Conservation (phyloP, 371 early-diverging fungal genomes). For the Thermomucor indicae-seudaticae region DNA sequence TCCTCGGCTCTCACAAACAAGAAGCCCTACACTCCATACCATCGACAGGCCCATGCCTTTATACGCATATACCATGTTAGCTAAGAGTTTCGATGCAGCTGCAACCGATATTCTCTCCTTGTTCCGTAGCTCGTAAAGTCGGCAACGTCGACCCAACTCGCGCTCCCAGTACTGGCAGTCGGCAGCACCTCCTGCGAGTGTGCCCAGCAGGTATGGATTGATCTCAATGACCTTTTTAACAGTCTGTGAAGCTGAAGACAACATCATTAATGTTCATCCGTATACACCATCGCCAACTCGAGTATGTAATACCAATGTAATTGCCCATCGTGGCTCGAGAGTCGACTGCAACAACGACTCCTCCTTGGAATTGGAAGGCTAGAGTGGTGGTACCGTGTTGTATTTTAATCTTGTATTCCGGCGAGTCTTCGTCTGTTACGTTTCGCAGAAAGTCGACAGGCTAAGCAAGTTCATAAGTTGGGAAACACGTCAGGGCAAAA, state of each 20-base stretch:
- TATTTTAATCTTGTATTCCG: constrained; percentile 75
- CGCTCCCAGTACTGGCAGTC: constrained; percentile 99
- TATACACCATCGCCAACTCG: neutral
- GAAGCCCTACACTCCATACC: constrained; percentile 31
- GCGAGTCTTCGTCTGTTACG: constrained; percentile 56
- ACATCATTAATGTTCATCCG: neutral
- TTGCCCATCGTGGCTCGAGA: constrained; percentile 98
- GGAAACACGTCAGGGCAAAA: neutral
- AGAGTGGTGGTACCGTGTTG: constrained; percentile 99
- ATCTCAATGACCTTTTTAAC: constrained; percentile 99
- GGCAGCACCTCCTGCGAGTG: constrained; percentile 99
- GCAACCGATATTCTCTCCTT: constrained; percentile 98
- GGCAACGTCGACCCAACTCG: constrained; percentile 95
- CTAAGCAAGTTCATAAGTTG: constrained; percentile 24
- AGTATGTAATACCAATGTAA: constrained; percentile 78
- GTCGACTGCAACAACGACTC: constrained; percentile 99
- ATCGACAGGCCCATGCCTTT: constrained; percentile 99
- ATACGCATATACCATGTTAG: constrained; percentile 96
- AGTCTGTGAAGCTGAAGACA: constrained; percentile 83
- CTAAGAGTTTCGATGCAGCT: constrained; percentile 97
- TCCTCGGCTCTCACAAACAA: neutral
- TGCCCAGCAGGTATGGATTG: constrained; percentile 98
- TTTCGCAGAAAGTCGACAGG: constrained; percentile 62
- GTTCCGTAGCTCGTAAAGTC: constrained; percentile 96
- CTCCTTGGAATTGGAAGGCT: constrained; percentile 97